Evolutionary conservation across 2,329 filamentous ascomycete genomes (phyloP), one percentile per base, ranked within the genome.

Genomic region (Torrubiella hemipterigena): DNA sequence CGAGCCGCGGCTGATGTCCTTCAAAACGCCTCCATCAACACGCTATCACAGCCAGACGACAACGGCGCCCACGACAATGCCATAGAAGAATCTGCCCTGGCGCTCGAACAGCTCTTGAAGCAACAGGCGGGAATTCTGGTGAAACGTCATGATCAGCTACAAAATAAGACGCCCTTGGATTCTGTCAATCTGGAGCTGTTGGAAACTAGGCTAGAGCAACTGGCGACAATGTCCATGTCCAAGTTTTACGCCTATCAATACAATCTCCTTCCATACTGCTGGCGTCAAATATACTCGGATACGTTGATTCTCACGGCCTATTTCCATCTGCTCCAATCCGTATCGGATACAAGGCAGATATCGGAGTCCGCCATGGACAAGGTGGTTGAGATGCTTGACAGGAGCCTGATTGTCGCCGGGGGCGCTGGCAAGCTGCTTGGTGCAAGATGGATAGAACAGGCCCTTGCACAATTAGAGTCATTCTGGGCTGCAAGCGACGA

Each of bases 391-490:
- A 56, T 67, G 2, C 64, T 96, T 3, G 87, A 95, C 45, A 74
- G 77, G 51, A 77, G 81, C 0, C 55, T 93, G 27, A 83, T 93
- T 27, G 69, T 86, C 32, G 73, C 82, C 0, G 82, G 81, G 1
- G 79, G 69, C 0, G 71, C 72, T 2, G 62, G 67, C 1, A 40
- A 50, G 18, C 35, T 48, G 2, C 61, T 81, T 33, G 67, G 70
- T 7, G 47, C 54, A 14, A 29, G 10, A 4, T 72, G 67, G 51
- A 62, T 77, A 27, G 64, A 77, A 34, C 47, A 54, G 25, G 63
- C 66, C 0, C 44, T 81, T 16, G 49, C 52, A 4, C 29, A 61
- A 17, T 55, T 73, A 9, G 52, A 56, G 29, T n/a, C n/a, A n/a
- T n/a, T n/a, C n/a, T n/a, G n/a, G n/a, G n/a, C n/a, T n/a, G 35